Percentiles rank a stretch among this genome's conserved stretches.
These are phyloP conservation scores for Penicillium soppii DNA, from an alignment of 495 filamentous ascomycete species.

Conservation along the genomic window DNA sequence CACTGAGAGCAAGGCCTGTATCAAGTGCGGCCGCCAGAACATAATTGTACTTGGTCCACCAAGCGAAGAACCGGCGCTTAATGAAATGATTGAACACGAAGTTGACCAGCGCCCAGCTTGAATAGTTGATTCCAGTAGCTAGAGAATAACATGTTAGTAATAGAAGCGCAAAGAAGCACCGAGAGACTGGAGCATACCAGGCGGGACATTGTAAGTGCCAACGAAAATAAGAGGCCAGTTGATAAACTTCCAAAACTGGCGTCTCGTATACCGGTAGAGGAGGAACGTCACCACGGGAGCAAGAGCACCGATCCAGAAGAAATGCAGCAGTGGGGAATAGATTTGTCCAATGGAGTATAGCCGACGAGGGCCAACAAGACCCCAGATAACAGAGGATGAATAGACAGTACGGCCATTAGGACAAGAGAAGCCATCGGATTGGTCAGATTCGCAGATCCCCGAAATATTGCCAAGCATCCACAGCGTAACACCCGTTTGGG, in stretches of 20 bases:
- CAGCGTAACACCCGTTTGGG: conserved; percentile 39
- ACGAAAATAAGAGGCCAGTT: conserved; percentile 49
- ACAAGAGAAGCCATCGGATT: conserved; percentile 39
- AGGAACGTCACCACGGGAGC: conserved; percentile 29
- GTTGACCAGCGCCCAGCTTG: conserved; percentile 48
- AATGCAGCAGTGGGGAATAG: conserved; percentile 27
- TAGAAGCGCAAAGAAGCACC: neutral
- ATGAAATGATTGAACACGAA: conserved; percentile 45
- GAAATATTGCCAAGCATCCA: conserved; percentile 42
- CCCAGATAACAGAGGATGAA: conserved; percentile 40
- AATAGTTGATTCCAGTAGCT: conserved; percentile 51
- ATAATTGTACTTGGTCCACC: conserved; percentile 42
- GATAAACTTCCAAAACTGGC: conserved; percentile 36
- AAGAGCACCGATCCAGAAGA: conserved; percentile 39
- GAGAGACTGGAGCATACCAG: conserved; percentile 17
- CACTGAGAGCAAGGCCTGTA: conserved; percentile 32
- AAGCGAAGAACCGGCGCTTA: conserved; percentile 36
- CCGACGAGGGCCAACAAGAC: conserved; percentile 37
- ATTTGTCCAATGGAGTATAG: conserved; percentile 22
- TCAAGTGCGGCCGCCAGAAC: conserved; percentile 34
- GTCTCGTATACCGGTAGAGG: conserved; percentile 36
- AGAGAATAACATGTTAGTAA: conserved; percentile 1
- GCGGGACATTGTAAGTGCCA: conserved; percentile 42
- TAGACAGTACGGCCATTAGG: conserved; percentile 43
- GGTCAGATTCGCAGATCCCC: conserved; percentile 32